Conservation (phyloP, 2,329 filamentous ascomycete species). For the Colletotrichum salicis region DNA sequence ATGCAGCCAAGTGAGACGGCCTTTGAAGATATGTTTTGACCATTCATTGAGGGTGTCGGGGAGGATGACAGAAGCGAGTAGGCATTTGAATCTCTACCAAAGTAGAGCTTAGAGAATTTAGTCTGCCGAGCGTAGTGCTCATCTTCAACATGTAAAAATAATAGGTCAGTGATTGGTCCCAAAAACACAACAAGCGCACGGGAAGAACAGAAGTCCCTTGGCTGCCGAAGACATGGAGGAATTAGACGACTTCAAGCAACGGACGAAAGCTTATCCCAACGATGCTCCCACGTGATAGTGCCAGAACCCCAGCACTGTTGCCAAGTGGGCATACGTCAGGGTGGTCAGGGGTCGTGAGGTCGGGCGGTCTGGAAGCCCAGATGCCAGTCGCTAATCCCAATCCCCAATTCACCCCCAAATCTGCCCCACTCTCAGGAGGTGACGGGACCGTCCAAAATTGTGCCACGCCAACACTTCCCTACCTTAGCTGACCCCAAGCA, state of each 20-base stretch:
- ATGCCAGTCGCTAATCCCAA: constrained; percentile 2
- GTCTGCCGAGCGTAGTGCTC: not conserved
- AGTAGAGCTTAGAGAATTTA: not conserved
- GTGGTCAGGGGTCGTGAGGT: not conserved
- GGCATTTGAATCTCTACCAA: not conserved
- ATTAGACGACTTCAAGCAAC: not conserved
- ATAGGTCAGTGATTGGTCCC: not conserved
- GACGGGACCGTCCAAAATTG: constrained; percentile 1
- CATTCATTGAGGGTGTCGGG: no score
- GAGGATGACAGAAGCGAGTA: not conserved
- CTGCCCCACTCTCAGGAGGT: constrained; percentile 5
- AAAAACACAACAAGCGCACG: not conserved
- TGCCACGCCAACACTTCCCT: constrained; percentile 5
- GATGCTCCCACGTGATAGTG: not conserved
- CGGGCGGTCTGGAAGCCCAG: not conserved
- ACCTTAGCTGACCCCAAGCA: constrained; percentile 3
- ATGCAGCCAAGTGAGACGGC: not conserved
- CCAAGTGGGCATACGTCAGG: constrained; percentile 1
- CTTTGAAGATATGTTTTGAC: not conserved
- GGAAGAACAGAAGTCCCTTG: not conserved
- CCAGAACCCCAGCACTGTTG: not conserved
- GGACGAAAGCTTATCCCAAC: constrained; percentile 1
- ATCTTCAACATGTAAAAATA: not conserved
- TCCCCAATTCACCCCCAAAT: not conserved
- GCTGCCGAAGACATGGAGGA: not conserved